Base-by-base conservation (phyloP, 1,284 basidiomycete genomes). In the Takashimella tepidaria region DNA sequence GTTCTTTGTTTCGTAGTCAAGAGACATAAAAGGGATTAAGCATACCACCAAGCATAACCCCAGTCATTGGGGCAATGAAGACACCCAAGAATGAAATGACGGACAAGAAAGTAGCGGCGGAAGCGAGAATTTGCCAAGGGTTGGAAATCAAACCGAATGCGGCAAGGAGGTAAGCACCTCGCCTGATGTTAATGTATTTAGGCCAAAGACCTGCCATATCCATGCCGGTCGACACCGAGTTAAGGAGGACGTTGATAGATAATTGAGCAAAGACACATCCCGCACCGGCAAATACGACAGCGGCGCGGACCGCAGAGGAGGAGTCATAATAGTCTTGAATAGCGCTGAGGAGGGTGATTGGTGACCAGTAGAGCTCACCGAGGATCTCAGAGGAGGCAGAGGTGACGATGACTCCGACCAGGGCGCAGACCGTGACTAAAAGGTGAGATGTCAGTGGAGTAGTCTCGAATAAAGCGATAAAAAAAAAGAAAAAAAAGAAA, bases 181-280 rank as follows among this genome's bases (percentile, higher is more conserved):
- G 67, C 3, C 70, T 67, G 49, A 77, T 77, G 63, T 76, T 76
- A 63, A 79, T 66, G 55, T 69, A 79, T 25, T 50, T 57, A 5
- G 64, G 64, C 49, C 51, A 58, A 6, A 66, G 45, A 23, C 60
- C 59, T 19, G 63, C 60, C 49, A 66, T 57, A 51, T 67, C 66
- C 56, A 67, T 67, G 5, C 63, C 69, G n/a, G 57, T 56, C 5
- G 66, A 63, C 12, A 64, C 56, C n/a, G 57, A 51, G 48, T 67
- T 67, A 19, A 58, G 49, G 5, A 62, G 43, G 19, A 64, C 56
- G 51, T 60, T 66, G 53, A 63, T 61, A 16, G 55, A 50, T 2
- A 66, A 45, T 37, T 60, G 58, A 12, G 59, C 55, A 41, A 58
- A 50, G 4, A 54, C 52, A 37, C 53, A 63, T 19, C 66, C 62